Conservation (phyloP, 2,329 filamentous ascomycete species). For the Pseudogymnoascus sp. region DNA sequence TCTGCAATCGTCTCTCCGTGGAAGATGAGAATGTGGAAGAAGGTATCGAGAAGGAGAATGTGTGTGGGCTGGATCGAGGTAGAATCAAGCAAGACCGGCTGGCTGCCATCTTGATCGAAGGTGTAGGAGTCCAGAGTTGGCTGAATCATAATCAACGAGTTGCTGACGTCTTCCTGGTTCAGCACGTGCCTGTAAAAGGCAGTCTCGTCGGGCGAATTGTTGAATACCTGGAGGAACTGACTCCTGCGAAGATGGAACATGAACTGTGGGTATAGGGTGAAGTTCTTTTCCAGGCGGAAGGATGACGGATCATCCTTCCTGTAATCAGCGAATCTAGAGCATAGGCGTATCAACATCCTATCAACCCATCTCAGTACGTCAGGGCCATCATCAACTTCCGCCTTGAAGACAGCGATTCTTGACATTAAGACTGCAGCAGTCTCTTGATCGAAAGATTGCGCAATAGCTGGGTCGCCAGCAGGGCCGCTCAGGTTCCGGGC, state of each 20-base stretch:
- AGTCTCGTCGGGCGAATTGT: constrained; percentile 97
- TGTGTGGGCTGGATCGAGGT: constrained; percentile 93
- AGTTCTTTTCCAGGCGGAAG: constrained; percentile 96
- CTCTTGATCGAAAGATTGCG: constrained; percentile 97
- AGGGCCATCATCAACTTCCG: constrained; percentile 96
- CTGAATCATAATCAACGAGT: constrained; percentile 98
- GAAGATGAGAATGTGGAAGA: constrained; percentile 99
- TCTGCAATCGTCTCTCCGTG: constrained; percentile 96
- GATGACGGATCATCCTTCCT: constrained; percentile 96
- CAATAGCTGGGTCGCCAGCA: constrained; percentile 86
- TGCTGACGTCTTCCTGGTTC: constrained; percentile 93
- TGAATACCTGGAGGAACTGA: constrained; percentile 98
- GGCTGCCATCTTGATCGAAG: constrained; percentile 86
- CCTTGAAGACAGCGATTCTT: constrained; percentile 98
- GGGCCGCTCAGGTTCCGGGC: constrained; percentile 86
- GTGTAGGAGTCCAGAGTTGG: constrained; percentile 96
- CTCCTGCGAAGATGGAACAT: constrained; percentile 98
- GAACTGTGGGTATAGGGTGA: constrained; percentile 96
- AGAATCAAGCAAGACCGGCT: constrained; percentile 91
- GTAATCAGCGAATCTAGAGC: constrained; percentile 95
- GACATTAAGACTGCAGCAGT: constrained; percentile 97
- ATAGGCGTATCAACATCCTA: constrained; percentile 93
- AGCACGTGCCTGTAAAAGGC: constrained; percentile 98
- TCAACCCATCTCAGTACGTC: constrained; percentile 98
- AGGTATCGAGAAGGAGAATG: constrained; percentile 89